Base-by-base conservation (phyloP, 2,329 filamentous ascomycete genomes). In the Sordariomycetes sp. region DNA sequence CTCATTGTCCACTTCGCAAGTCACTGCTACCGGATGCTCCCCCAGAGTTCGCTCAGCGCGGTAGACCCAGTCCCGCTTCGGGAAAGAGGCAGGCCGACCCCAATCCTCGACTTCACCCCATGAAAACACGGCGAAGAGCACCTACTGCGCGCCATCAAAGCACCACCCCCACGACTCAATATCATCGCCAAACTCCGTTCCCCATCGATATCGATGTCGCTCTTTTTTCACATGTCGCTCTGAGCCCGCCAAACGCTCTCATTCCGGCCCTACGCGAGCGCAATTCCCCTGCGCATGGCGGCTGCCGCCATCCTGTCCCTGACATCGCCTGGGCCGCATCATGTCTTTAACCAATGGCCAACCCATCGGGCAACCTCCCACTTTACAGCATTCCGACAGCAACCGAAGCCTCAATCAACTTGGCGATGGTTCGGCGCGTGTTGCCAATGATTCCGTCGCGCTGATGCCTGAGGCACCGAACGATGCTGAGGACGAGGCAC, bases 341-440 rank as follows among this genome's bases (percentile, higher is more conserved):
- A 82, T 82, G 77, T 78, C 78, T 58, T 65, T 78, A 63, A 64
- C 70, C 60, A 78, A 79, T 62, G 70, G 75, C 63, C 75, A 79
- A 64, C 63, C 71, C 46, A 54, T 61, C 68, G 83, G 80, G 79
- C 70, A 70, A 43, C 68, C 75, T 47, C 70, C 75, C 47, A 66
- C 68, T 42, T 54, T 64, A 41, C 60, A 64, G 49, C 60, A 68
- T 41, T 51, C 57, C 44, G 62, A 63, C 53, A 67, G 61, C 40
- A 64, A 52, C 45, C 57, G 61, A 43, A 62, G 70, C 50, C 65
- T 75, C 42, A 71, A 72, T 44, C 70, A 68, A 53, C 64, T 71
- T 49, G 78, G 83, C 53, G 77, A 84, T 66, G 66, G 63, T 50
- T 54, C 59, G 41, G 52, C 63, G 51, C 67, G 62, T 46, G 72